Conservation (phyloP, 257 asterid genomes). For the Plectranthus barbatus region DNA sequence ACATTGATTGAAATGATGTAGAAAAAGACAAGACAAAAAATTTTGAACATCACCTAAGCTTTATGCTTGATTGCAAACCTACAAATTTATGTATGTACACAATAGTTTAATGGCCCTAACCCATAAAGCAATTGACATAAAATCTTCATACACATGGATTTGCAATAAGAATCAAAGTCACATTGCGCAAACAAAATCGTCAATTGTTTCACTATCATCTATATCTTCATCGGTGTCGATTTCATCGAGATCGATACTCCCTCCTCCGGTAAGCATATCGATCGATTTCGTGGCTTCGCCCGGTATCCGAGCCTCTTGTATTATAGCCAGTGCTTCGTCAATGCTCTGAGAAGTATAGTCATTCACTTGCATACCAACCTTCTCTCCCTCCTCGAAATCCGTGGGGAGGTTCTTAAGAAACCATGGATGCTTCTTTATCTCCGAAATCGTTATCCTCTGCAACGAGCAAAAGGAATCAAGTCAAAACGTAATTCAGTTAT, state of each 20-base stretch:
- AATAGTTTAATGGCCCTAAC: not conserved
- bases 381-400: constrained; percentile 43
- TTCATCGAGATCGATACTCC: constrained; percentile 61
- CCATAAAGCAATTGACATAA: not conserved
- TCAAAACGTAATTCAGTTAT: not conserved
- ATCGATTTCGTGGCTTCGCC: constrained; percentile 20
- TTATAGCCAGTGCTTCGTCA: constrained; percentile 53
- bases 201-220: constrained; percentile 53
- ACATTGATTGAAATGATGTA: not conserved
- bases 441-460: constrained; percentile 76
- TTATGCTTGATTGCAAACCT: not conserved
- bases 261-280: constrained; percentile 28
- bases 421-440: constrained; percentile 67
- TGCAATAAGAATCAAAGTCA: not conserved
- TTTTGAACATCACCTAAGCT: not conserved
- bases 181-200: constrained; percentile 63
- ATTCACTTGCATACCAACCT: constrained; percentile 16
- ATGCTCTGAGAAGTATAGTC: constrained; percentile 31
- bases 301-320: constrained; percentile 47
- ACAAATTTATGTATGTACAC: not conserved
- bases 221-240: constrained; percentile 44
- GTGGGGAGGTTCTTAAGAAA: constrained; percentile 40
- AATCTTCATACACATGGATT: not conserved
- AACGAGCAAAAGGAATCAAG: not conserved
- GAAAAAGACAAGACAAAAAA: not conserved